phyloP scores from a whole-genome alignment of 306 rosid genomes.

The Quillaja saponaria region DNA sequence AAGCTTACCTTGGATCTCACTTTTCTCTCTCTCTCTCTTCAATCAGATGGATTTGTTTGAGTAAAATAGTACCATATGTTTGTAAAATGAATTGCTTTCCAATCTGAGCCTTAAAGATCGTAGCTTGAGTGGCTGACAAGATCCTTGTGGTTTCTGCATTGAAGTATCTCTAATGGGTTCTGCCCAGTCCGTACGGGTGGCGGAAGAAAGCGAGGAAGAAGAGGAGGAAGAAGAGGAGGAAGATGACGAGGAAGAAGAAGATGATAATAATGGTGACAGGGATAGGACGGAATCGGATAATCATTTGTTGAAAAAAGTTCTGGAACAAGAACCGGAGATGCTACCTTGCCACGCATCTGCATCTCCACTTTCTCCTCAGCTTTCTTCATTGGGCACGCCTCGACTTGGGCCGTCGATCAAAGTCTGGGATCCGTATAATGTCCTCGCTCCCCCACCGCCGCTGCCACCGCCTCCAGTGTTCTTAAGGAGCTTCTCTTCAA shows the following conservation, averaged over 20 bases:
- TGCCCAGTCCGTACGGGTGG: constrained; percentile 59
- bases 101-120: constrained; percentile 21
- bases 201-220: constrained; percentile 58
- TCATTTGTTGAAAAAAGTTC: constrained; percentile 69
- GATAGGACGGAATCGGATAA: constrained; percentile 41
- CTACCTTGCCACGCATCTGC: constrained; percentile 88
- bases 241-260: constrained; percentile 45
- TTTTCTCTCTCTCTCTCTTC: not conserved
- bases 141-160: constrained; percentile 5
- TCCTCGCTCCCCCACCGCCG: constrained; percentile 67
- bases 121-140: constrained; percentile 20
- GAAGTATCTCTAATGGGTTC: constrained; percentile 49
- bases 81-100: constrained; percentile 18
- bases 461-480: constrained; percentile 54
- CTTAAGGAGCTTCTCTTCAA: constrained; percentile 57
- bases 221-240: constrained; percentile 47
- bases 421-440: constrained; percentile 99
- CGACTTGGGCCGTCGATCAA: constrained; percentile 85
- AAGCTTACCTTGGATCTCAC: constrained; percentile 2
- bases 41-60: not conserved
- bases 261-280: constrained; percentile 38
- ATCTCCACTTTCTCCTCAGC: constrained; percentile 97
- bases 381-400: constrained; percentile 85
- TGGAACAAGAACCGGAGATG: constrained; percentile 96
- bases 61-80: not conserved